Evolutionary conservation across 140 eudicot genomes (phyloP), one percentile per base, ranked within the genome.

Genomic region (Senecio squalidus): DNA sequence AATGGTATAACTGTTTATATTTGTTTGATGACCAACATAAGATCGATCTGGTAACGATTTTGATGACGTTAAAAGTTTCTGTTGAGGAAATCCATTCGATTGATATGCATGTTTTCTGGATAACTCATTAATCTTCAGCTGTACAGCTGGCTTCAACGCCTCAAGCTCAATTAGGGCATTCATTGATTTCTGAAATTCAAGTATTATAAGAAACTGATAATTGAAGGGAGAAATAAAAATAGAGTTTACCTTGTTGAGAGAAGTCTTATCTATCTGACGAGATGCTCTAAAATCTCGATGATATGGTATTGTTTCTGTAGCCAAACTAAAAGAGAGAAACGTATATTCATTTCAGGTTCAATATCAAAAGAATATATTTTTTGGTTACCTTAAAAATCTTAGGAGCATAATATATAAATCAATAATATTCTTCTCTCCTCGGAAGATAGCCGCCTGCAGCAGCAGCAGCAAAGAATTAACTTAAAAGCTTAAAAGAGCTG

Each of bases 341-440:
- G 25, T 33, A 49, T 55, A 27, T 49, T 52, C 22, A 43, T 40
- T 65, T 70, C 40, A 34, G 52, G 9, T 16, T 17, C 21, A 14
- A 52, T 16, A 44, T 57, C 27, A 54, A 18, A 24, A 15, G 20
- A 38, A 50, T 8, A 69, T 27, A 31, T 28, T 34, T 64, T 40
- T 78, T n/a, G n/a, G n/a, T 75, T 69, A 91, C 98, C 98, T 87
- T 53, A 81, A 84, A 76, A 84, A 92, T 66, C 98, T 70, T 21
- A 92, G 73, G 20, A 92, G 95, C 98, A 92, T 92, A 27, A 92
- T 74, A 70, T 92, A 92, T 16, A 92, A 69, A 78, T 92, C 98
- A 36, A 92, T 60, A 40, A 79, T 50, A 68, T 92, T 84, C 65
- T 69, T 68, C 82, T 92, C 98, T 56, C 36, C 76, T 69, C 98